Conservation (phyloP, 2,329 filamentous ascomycete species). For the Phaeomoniella chlamydospora region DNA sequence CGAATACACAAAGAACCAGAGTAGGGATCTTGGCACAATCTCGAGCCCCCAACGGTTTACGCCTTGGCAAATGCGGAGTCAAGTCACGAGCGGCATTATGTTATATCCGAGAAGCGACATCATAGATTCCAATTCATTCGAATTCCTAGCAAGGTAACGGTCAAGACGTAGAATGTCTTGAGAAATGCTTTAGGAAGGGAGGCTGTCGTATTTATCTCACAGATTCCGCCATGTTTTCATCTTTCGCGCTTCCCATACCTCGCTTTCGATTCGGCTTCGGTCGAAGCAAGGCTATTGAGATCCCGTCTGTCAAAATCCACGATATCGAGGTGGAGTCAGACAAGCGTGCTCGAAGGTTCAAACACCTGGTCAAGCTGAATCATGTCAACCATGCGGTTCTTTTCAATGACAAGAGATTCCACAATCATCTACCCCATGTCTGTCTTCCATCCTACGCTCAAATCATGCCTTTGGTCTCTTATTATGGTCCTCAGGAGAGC, state of each 20-base stretch:
- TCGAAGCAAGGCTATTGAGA: constrained; percentile 16
- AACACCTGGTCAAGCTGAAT: constrained; percentile 82
- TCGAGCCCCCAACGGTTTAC: too few species aligned
- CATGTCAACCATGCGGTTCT: constrained; percentile 80
- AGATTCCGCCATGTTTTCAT: constrained; percentile 2
- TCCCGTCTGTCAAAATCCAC: constrained; percentile 60
- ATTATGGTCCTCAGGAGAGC: too few species aligned
- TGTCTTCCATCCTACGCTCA: constrained; percentile 16
- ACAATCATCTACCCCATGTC: constrained; percentile 73
- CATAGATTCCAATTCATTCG: too few species aligned
- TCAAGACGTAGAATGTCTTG: too few species aligned
- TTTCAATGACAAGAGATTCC: constrained; percentile 57
- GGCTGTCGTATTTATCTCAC: too few species aligned
- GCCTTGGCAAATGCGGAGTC: too few species aligned
- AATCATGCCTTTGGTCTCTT: constrained; percentile 1
- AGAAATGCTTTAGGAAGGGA: too few species aligned
- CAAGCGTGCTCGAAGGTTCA: constrained; percentile 67
- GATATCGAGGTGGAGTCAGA: constrained; percentile 68
- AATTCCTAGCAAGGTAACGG: too few species aligned
- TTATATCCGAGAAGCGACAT: too few species aligned
- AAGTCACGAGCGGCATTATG: too few species aligned
- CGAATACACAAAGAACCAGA: too few species aligned
- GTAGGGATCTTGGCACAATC: too few species aligned
- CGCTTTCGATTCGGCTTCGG: constrained; percentile 1
- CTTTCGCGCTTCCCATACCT: constrained; percentile 1